These are phyloP conservation scores for Vigna radiata DNA, from an alignment of 306 rosid species.

Conservation along the genomic window DNA sequence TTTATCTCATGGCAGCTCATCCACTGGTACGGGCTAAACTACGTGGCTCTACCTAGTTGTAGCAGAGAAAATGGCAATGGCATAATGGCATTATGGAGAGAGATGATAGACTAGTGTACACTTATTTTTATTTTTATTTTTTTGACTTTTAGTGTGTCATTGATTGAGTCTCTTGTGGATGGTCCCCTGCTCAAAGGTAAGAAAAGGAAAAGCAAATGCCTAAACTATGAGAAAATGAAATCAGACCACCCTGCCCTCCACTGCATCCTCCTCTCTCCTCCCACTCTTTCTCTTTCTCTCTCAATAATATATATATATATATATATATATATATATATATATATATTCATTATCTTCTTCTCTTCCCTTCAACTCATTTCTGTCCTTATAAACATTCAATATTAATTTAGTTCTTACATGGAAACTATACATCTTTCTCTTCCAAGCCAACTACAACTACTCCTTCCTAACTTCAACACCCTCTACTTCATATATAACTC, in stretches of 20 bases:
- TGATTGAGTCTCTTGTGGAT: slow-evolving; percentile 55
- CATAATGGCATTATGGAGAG: slow-evolving; percentile 33
- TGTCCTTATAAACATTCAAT: neutral
- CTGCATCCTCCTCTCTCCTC: slow-evolving; percentile 34
- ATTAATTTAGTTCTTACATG: no score
- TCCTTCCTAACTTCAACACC: neutral
- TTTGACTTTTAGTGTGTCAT: slow-evolving; percentile 69
- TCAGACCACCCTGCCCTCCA: slow-evolving; percentile 37
- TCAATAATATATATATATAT: no score
- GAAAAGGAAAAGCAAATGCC: slow-evolving; percentile 38
- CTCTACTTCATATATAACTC: neutral
- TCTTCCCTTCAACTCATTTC: neutral
- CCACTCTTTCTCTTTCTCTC: slow-evolving; percentile 27
- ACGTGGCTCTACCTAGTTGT: slow-evolving; percentile 8
- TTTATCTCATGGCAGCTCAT: neutral
- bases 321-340: no score
- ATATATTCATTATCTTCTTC: neutral
- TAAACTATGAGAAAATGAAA: slow-evolving; percentile 10
- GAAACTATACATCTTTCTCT: neutral
- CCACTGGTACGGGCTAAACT: neutral
- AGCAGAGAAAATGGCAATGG: slow-evolving; percentile 34
- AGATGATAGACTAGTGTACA: slow-evolving; percentile 37
- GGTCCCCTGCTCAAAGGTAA: slow-evolving; percentile 60
- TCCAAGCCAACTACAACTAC: neutral
- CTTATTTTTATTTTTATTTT: neutral